Evolutionary conservation across 2,329 filamentous ascomycete species (phyloP).

Genomic region (Coniochaeta hoffmannii): DNA sequence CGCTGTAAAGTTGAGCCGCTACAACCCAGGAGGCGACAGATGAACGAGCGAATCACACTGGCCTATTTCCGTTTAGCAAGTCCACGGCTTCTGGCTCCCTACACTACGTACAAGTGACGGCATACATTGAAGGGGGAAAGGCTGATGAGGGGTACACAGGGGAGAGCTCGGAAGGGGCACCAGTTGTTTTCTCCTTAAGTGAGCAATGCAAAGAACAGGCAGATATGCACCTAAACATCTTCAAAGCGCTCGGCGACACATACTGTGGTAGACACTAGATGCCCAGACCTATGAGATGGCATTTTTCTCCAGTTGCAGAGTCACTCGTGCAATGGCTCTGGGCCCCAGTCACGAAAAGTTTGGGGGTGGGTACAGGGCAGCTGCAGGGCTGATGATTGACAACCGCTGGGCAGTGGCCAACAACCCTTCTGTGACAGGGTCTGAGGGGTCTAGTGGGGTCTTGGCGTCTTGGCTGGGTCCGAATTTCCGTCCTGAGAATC

Average conservation of each 20-base stretch:
- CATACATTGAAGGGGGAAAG: background rate
- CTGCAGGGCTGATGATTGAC: background rate
- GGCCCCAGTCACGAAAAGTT: background rate
- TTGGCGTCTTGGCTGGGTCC: constrained; percentile 3
- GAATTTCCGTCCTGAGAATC: constrained; percentile 15
- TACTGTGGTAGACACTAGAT: no score
- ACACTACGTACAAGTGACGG: no score
- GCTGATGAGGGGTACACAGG: no score
- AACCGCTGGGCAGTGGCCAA: background rate
- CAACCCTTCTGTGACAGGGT: background rate
- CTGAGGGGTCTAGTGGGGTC: no score
- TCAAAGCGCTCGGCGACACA: no score
- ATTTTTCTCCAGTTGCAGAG: no score
- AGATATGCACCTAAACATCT: no score
- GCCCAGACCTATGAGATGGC: no score
- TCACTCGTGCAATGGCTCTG: background rate
- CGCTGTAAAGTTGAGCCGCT: background rate
- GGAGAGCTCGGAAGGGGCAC: no score
- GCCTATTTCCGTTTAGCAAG: background rate
- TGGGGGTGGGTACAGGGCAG: background rate
- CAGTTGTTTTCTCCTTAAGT: no score
- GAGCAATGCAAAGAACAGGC: no score
- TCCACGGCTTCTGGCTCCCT: no score
- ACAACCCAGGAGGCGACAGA: background rate
- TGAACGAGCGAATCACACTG: background rate